A percentile compares a stretch with the other conserved stretches of the same genome.
Evolutionary conservation across 2,329 filamentous ascomycete genomes (phyloP).

Genomic region (Xylariomycetidae sp.): DNA sequence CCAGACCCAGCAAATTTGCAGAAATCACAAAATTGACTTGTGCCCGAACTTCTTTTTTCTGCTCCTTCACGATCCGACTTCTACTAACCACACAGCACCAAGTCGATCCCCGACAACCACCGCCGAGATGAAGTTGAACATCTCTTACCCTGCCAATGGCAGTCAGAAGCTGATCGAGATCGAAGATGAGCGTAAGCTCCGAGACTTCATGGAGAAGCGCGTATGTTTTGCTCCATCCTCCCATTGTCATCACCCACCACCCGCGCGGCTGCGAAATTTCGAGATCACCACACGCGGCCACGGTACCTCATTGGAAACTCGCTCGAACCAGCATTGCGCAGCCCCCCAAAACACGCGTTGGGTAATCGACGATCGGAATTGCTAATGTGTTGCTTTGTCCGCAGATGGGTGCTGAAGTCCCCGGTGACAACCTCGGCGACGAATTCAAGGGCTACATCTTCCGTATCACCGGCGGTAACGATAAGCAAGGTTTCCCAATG

Average conservation of each 20-base stretch:
- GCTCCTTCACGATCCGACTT: constrained; percentile 24
- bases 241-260: constrained; percentile 4
- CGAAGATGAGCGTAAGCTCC: constrained; percentile 99
- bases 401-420: constrained; percentile 85
- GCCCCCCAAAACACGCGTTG: no score
- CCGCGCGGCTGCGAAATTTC: constrained; percentile 27
- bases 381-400: constrained; percentile 29
- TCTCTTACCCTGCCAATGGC: constrained; percentile 95
- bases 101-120: constrained; percentile 29
- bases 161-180: constrained; percentile 99
- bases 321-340: no score
- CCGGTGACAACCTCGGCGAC: constrained; percentile 91
- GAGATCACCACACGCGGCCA: constrained; percentile 19
- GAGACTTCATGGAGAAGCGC: constrained; percentile 98
- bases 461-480: constrained; percentile 99
- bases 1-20: no score
- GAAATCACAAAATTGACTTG: constrained; percentile 21
- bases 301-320: no score
- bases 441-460: constrained; percentile 99
- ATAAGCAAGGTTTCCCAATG: constrained; percentile 99
- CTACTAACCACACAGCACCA: constrained; percentile 21
- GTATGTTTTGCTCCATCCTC: constrained; percentile 46
- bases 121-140: constrained; percentile 71
- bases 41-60: constrained; percentile 16
- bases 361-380: no score